Conservation (phyloP, 148 eudicot genomes). For the Fagopyrum homotropicum region DNA sequence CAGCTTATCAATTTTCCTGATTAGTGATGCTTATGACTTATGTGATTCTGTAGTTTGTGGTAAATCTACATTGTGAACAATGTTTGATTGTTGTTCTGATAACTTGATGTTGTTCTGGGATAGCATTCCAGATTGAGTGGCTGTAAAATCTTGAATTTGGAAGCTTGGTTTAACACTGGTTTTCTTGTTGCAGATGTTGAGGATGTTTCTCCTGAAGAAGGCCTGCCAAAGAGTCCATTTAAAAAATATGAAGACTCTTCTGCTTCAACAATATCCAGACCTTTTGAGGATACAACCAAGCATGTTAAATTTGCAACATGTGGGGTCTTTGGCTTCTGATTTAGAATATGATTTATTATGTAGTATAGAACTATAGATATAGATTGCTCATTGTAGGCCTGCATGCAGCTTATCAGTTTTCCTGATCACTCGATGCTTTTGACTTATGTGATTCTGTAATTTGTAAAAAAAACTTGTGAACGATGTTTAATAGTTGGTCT, state of each 20-base stretch:
- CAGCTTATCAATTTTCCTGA: background rate
- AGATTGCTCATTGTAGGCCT: background rate
- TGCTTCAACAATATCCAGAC: slow-evolving; percentile 26
- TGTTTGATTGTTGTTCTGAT: background rate
- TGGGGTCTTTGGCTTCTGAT: no score
- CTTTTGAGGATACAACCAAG: background rate
- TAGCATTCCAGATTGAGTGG: background rate
- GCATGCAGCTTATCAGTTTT: background rate
- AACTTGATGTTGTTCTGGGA: background rate
- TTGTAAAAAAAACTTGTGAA: background rate
- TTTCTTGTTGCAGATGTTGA: slow-evolving; percentile 59
- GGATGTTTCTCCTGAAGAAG: slow-evolving; percentile 85
- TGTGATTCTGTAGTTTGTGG: background rate
- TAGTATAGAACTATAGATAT: no score
- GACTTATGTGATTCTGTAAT: background rate
- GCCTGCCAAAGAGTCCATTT: slow-evolving; percentile 52
- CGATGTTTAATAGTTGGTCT: background rate
- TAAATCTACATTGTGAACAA: background rate
- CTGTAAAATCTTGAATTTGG: background rate
- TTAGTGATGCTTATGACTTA: background rate
- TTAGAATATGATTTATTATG: no score
- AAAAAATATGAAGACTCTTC: slow-evolving; percentile 43
- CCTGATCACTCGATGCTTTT: background rate
- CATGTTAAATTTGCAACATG: no score
- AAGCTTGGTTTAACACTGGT: background rate